Evolutionary conservation across 345 rosid species (phyloP), one percentile per base, ranked within the genome.

Genomic region (Hibiscus syriacus): DNA sequence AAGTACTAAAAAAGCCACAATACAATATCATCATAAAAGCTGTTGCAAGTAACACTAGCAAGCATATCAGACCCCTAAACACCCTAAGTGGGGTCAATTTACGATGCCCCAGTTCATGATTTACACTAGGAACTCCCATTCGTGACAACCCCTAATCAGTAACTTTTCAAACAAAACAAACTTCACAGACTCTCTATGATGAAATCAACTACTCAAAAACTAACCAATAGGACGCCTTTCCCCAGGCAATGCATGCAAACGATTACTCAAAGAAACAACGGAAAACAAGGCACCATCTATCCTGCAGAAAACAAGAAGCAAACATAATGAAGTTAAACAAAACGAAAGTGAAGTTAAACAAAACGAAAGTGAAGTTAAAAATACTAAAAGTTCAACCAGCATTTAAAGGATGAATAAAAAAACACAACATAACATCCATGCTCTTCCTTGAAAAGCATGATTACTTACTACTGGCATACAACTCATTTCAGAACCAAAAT

Each of bases 1-100:
- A 86, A 52, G 85, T 89, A 67, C 83, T 75, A 27, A 79, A 29
- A 73, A 89, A 82, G 26, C 98, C 96, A 65, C 74, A 81, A 78
- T 83, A 92, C 36, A 87, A 82, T 70, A 86, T 76, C 89, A 90
- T 86, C 87, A 81, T 82, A 82, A 86, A 89, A 73, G 94, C 94
- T 23, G 94, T 82, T 69, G 78, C 73, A 34, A 92, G 53, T 13
- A 92, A 72, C 70, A 92, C 86, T 76, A 85, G 17, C 57, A 89
- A 74, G 68, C 98, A 92, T 39, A 82, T 23, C 17, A 86, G 52
- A 69, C 96, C 94, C 78, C 98, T 86, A 11, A 85, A 60, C 71
- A 76, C 22, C 81, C 83, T 80, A 29, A 76, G 41, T 8, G 70
- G 81, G 73, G 90, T 83, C 71, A 89, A 76, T 14, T 77, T 68